These are phyloP conservation scores for Cordyceps cateniannulata DNA, from an alignment of 2,329 filamentous ascomycete genomes.

Conservation along the genomic window DNA sequence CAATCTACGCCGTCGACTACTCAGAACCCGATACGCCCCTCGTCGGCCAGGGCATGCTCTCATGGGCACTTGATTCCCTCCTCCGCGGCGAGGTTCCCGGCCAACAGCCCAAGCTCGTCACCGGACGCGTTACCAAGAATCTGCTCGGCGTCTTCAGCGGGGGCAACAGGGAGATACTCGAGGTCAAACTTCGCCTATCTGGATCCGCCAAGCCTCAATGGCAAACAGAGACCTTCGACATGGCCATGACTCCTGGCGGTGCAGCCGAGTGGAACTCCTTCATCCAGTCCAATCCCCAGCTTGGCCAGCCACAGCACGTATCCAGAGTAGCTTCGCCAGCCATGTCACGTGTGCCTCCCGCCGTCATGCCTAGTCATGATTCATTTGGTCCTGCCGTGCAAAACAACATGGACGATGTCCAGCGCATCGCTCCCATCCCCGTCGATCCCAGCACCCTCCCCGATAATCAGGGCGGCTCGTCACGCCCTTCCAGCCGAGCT, in stretches of 20 bases:
- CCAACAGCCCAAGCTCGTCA: slow-evolving; percentile 67
- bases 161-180: slow-evolving; percentile 78
- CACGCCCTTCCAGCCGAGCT: slow-evolving; percentile 54
- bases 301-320: slow-evolving; percentile 30
- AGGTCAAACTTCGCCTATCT: slow-evolving; percentile 84
- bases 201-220: slow-evolving; percentile 58
- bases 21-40: slow-evolving; percentile 90
- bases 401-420: slow-evolving; percentile 22
- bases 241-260: slow-evolving; percentile 48
- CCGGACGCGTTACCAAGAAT: slow-evolving; percentile 85
- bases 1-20: slow-evolving; percentile 95
- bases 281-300: slow-evolving; percentile 61
- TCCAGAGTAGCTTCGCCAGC: slow-evolving; percentile 32
- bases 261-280: slow-evolving; percentile 73
- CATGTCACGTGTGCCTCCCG: slow-evolving; percentile 26
- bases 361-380: slow-evolving; percentile 19
- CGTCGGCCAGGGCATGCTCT: slow-evolving; percentile 93
- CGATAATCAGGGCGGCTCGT: slow-evolving; percentile 27
- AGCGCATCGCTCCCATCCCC: slow-evolving; percentile 30
- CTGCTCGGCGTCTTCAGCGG: slow-evolving; percentile 76
- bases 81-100: slow-evolving; percentile 30
- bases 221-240: slow-evolving; percentile 21
- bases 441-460: slow-evolving; percentile 20
- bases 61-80: slow-evolving; percentile 60
- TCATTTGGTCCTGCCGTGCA: slow-evolving; percentile 22